Evolutionary conservation across 306 rosid genomes (phyloP).

Genomic region (Cicer judaicum): DNA sequence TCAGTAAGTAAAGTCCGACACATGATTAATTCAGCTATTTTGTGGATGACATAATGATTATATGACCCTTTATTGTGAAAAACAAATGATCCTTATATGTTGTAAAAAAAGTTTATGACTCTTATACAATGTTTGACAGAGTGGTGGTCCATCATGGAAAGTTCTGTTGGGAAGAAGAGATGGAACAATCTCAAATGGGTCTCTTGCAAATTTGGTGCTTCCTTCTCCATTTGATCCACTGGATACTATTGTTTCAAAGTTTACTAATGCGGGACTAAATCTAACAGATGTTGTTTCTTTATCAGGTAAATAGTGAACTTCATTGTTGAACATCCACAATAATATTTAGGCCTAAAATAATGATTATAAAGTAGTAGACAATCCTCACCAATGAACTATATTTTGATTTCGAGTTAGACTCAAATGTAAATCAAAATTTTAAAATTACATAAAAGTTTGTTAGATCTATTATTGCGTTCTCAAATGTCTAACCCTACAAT

Average conservation of each 20-base stretch:
- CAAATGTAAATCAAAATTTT: too few relatives aligned
- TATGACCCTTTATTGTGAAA: too few relatives aligned
- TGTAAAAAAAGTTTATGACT: not conserved
- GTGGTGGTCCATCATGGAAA: conserved; percentile 81
- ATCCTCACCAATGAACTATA: not conserved
- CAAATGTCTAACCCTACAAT: not conserved
- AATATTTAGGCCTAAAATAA: not conserved
- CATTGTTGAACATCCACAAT: not conserved
- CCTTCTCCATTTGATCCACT: conserved; percentile 70
- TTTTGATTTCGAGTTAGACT: not conserved
- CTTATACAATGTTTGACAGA: conserved; percentile 49
- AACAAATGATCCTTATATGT: too few relatives aligned
- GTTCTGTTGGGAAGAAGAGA: conserved; percentile 81
- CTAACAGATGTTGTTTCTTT: conserved; percentile 67
- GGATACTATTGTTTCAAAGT: conserved; percentile 53
- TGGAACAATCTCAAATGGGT: conserved; percentile 62
- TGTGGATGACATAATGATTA: not conserved
- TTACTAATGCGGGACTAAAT: conserved; percentile 60
- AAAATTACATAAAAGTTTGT: not conserved
- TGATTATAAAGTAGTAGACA: not conserved
- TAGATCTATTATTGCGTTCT: not conserved
- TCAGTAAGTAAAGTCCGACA: too few relatives aligned
- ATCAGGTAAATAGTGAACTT: conserved; percentile 61
- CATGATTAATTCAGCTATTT: not conserved
- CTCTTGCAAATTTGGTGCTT: conserved; percentile 55